Conservation (phyloP, 1,139 yeast species). For the Taphrina wiesneri region DNA sequence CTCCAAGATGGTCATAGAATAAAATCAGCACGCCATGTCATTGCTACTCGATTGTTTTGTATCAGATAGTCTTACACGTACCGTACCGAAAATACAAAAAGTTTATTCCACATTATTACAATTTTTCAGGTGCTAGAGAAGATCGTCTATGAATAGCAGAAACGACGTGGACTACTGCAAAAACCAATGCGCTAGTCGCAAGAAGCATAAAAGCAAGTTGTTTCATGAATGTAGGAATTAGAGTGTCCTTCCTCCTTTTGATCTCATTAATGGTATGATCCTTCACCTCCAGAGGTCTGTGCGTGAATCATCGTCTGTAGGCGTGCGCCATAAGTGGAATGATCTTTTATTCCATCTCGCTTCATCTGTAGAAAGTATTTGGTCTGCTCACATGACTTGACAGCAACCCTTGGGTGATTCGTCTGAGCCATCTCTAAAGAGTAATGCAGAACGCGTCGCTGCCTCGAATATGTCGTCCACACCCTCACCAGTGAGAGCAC, state of each 20-base stretch:
- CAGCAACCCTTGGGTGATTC: slow-evolving; percentile 41
- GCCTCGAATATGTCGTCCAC: slow-evolving; percentile 43
- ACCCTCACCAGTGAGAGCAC: slow-evolving; percentile 72
- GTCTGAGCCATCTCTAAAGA: slow-evolving; percentile 39
- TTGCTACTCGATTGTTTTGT: neutral
- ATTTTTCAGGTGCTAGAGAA: neutral
- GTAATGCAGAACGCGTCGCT: slow-evolving; percentile 50
- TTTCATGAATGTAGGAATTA: neutral
- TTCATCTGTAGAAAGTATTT: neutral
- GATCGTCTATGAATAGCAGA: neutral
- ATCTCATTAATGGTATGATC: too few species aligned
- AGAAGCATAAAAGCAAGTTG: neutral
- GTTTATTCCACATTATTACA: neutral
- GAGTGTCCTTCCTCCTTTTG: neutral
- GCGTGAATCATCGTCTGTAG: too few species aligned
- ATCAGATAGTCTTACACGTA: slow-evolving; percentile 1
- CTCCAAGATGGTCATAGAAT: neutral
- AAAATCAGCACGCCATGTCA: neutral
- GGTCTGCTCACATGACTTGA: slow-evolving; percentile 39
- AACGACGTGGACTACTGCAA: neutral
- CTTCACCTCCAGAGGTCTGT: too few species aligned
- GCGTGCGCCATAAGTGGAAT: too few species aligned
- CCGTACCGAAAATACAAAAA: slow-evolving; percentile 1
- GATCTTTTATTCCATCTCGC: neutral
- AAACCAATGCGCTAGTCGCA: neutral